These are phyloP conservation scores for Botrytis sinoallii DNA, from an alignment of 2,329 filamentous ascomycete genomes.

Conservation along the genomic window DNA sequence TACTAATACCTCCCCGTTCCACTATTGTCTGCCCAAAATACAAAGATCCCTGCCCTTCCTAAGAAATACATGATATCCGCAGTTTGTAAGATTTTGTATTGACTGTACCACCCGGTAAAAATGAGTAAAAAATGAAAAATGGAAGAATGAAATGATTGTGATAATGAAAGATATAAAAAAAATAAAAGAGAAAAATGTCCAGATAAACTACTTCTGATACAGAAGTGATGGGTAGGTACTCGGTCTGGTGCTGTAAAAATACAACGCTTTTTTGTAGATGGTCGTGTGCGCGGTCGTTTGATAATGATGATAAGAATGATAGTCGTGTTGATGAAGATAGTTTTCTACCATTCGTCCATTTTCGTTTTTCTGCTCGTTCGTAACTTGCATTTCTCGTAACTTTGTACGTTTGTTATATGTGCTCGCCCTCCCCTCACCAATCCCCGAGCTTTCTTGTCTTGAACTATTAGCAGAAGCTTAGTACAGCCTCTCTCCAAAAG, in stretches of 20 bases:
- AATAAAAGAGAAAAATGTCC: not conserved
- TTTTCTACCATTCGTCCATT: not conserved
- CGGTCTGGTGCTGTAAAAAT: not conserved
- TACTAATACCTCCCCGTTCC: not conserved
- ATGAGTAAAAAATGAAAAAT: not conserved
- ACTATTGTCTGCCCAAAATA: not conserved
- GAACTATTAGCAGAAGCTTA: slow-evolving; percentile 26
- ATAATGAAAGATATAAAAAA: not conserved
- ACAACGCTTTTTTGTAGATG: not conserved
- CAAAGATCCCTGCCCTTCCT: not conserved
- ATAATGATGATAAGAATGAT: not conserved
- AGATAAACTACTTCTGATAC: not conserved
- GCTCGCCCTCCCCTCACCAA: not conserved
- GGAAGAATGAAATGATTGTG: not conserved
- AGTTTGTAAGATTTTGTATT: not conserved
- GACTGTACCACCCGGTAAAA: not conserved
- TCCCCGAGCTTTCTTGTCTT: too few relatives aligned
- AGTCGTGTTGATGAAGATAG: not conserved
- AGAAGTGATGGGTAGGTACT: not conserved
- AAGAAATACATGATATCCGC: slow-evolving; percentile 11
- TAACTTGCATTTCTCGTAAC: slow-evolving; percentile 12
- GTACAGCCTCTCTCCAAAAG: slow-evolving; percentile 47
- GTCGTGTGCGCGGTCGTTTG: not conserved
- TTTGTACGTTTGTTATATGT: slow-evolving; percentile 5
- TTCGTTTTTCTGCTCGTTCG: not conserved